Percentiles rank a stretch among this genome's conserved stretches.
phyloP scores from a whole-genome alignment of 2,329 filamentous ascomycete genomes.

The Fusarium torreyae region DNA sequence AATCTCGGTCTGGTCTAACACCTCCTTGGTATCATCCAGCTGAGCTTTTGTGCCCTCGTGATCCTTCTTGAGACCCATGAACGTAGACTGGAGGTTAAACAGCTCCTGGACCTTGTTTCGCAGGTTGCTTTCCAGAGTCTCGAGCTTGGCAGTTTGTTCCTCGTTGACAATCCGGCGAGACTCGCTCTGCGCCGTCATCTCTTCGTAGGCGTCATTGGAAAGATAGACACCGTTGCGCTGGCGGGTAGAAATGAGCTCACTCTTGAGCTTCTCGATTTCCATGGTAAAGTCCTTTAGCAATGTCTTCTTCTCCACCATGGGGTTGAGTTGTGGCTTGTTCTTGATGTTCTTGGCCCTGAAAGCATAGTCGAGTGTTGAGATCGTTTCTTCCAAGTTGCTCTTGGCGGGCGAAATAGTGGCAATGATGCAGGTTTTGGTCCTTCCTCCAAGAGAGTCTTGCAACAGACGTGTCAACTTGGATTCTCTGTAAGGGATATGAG shows the following conservation, averaged over 20 bases:
- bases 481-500: constrained; percentile 92
- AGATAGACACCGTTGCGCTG: constrained; percentile 97
- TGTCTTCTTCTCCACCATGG: constrained; percentile 92
- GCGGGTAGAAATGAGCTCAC: constrained; percentile 91
- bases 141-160: constrained; percentile 92
- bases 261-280: constrained; percentile 95
- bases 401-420: constrained; percentile 95
- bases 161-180: constrained; percentile 91
- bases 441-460: constrained; percentile 95
- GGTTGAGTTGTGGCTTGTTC: constrained; percentile 97
- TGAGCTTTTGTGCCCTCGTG: constrained; percentile 81
- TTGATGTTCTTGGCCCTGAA: constrained; percentile 98
- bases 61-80: constrained; percentile 90
- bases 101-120: constrained; percentile 95
- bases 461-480: constrained; percentile 95
- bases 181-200: constrained; percentile 92
- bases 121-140: constrained; percentile 90
- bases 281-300: constrained; percentile 89
- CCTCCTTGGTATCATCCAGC: constrained; percentile 83
- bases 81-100: constrained; percentile 86
- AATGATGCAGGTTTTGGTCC: constrained; percentile 98
- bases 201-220: constrained; percentile 89
- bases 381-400: constrained; percentile 96
- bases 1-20: constrained; percentile 90
- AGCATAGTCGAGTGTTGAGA: constrained; percentile 97